phyloP scores from a whole-genome alignment of 352 stramenopile genomes.

The Phytopythium aichiense region DNA sequence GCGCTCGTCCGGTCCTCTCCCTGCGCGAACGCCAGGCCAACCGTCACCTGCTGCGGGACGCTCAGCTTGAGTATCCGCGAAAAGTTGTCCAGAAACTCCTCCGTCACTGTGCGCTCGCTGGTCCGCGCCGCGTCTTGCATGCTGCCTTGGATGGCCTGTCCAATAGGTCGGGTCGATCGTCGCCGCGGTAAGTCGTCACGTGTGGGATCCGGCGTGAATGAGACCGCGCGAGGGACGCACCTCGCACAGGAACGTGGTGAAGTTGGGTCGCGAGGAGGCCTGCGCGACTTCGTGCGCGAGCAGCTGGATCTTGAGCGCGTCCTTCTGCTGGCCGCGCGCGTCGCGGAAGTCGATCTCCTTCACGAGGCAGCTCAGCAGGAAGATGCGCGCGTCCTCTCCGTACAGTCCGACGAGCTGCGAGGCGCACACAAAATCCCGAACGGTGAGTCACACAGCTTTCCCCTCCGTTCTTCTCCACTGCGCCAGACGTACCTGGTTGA shows the following conservation, averaged over 20 bases:
- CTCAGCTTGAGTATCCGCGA: conserved; percentile 82
- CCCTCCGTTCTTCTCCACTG: no score
- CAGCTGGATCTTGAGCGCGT: conserved; percentile 88
- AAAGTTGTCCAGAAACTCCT: conserved; percentile 79
- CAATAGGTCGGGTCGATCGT: not conserved
- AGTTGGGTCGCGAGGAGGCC: conserved; percentile 85
- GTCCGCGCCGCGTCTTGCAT: conserved; percentile 29
- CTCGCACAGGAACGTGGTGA: conserved; percentile 88
- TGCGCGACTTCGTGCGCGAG: conserved; percentile 89
- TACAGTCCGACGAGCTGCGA: conserved; percentile 87
- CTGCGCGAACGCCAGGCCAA: conserved; percentile 79
- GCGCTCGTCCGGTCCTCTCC: conserved; percentile 56
- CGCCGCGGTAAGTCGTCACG: not conserved
- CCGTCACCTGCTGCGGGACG: conserved; percentile 80
- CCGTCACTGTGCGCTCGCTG: conserved; percentile 47
- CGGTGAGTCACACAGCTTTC: not conserved
- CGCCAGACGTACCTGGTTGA: conserved; percentile 78
- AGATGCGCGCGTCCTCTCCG: conserved; percentile 89
- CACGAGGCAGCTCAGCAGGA: conserved; percentile 89
- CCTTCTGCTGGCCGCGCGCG: conserved; percentile 72
- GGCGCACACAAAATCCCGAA: conserved; percentile 5
- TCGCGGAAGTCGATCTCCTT: conserved; percentile 90
- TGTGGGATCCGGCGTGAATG: not conserved
- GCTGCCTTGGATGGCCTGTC: conserved; percentile 66
- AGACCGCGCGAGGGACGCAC: conserved; percentile 11